These are phyloP conservation scores for Wallacemonas rigidus DNA, from an alignment of 208 protist species.

Conservation along the genomic window DNA sequence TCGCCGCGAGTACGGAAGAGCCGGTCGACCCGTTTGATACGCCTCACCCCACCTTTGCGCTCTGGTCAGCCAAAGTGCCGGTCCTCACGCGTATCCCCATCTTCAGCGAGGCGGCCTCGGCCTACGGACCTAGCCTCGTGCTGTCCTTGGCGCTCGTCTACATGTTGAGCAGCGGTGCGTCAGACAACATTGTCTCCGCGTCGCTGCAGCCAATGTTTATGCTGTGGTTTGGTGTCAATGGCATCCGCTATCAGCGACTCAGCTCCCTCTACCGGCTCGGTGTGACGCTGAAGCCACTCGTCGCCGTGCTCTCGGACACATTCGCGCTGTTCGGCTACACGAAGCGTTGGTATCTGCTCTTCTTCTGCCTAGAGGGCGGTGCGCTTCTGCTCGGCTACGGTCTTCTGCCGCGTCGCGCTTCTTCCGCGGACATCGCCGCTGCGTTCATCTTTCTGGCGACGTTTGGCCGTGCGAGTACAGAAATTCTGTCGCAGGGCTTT, in stretches of 20 bases:
- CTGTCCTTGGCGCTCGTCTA: constrained; percentile 35
- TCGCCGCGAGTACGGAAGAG: not conserved
- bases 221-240: constrained; percentile 27
- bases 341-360: constrained; percentile 40
- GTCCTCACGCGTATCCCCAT: constrained; percentile 27
- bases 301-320: constrained; percentile 34
- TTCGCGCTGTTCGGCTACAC: constrained; percentile 37
- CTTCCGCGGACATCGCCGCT: constrained; percentile 23
- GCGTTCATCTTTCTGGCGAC: constrained; percentile 34
- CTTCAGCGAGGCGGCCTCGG: constrained; percentile 23
- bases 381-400: constrained; percentile 23
- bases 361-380: constrained; percentile 24
- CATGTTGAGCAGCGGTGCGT: constrained; percentile 36
- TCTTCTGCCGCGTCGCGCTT: constrained; percentile 19
- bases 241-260: constrained; percentile 31
- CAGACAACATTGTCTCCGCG: constrained; percentile 24
- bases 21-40: not conserved
- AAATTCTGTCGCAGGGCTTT: constrained; percentile 43
- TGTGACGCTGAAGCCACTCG: constrained; percentile 33
- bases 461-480: constrained; percentile 31
- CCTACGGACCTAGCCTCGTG: constrained; percentile 26
- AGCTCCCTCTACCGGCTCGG: constrained; percentile 24
- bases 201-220: constrained; percentile 27
- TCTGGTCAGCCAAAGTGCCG: constrained; percentile 5
- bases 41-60: constrained; percentile 3